Evolutionary conservation across 257 asterid genomes (phyloP).

Genomic region (Solanum etuberosum): DNA sequence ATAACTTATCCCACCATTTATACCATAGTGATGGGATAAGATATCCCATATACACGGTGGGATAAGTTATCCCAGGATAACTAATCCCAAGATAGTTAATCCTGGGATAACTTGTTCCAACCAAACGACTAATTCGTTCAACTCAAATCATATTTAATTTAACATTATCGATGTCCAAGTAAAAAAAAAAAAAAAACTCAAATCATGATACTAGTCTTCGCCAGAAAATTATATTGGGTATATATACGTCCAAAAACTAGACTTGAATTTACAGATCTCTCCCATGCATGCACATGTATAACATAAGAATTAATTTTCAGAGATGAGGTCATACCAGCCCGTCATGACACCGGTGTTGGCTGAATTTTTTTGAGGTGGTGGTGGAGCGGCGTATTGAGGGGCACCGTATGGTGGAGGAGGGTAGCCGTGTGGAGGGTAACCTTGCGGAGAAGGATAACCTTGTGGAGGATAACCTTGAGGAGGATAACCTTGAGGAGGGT

Average conservation of each 20-base stretch:
- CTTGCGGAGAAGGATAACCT: conserved; percentile 12
- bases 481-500: background rate
- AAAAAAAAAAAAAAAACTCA: background rate
- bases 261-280: background rate
- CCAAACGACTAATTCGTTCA: too few relatives aligned
- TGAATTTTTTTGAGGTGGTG: conserved; percentile 25
- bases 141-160: background rate
- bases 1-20: too few relatives aligned
- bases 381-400: conserved; percentile 37
- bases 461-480: background rate
- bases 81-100: too few relatives aligned
- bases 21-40: too few relatives aligned
- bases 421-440: conserved; percentile 29
- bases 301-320: background rate
- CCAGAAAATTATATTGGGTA: background rate
- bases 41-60: too few relatives aligned
- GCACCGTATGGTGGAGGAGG: conserved; percentile 38
- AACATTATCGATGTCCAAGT: background rate
- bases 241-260: background rate
- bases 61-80: too few relatives aligned
- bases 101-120: too few relatives aligned
- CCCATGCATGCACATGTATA: background rate
- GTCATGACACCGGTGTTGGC: conserved; percentile 15
- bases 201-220: background rate
- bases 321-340: conserved; percentile 21